Conservation (phyloP, 2,329 filamentous ascomycete genomes). For the Fusarium mexicanum region DNA sequence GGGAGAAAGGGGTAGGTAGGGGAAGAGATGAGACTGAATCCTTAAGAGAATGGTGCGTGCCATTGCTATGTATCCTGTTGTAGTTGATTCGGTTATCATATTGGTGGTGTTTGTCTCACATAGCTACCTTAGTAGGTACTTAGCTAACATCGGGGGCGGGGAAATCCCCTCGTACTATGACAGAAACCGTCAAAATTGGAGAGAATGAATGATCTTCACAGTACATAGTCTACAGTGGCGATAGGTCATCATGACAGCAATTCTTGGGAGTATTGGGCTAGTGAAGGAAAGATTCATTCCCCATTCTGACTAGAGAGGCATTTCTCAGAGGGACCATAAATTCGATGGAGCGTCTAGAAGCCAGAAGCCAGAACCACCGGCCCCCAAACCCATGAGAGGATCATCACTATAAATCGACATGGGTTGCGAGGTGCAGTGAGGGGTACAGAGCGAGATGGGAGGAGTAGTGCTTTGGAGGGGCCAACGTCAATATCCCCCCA, state of each 20-base stretch:
- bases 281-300: background rate
- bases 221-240: background rate
- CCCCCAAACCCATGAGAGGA: conserved; percentile 28
- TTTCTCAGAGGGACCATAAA: background rate
- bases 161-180: background rate
- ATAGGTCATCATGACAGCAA: conserved; percentile 9
- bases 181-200: conserved; percentile 10
- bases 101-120: background rate
- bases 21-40: background rate
- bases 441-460: background rate
- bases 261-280: background rate
- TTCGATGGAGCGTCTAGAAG: background rate
- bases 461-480: conserved; percentile 16
- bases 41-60: background rate
- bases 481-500: conserved; percentile 7
- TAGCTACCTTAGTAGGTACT: background rate
- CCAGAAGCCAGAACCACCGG: conserved; percentile 2
- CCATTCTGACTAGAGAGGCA: background rate
- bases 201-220: background rate
- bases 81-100: background rate
- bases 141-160: conserved; percentile 12
- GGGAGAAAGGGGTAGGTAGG: background rate
- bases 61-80: background rate
- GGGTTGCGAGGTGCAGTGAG: conserved; percentile 2
- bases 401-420: background rate